These are phyloP conservation scores for Didymella pinodella DNA, from an alignment of 2,329 filamentous ascomycete genomes.

Conservation along the genomic window DNA sequence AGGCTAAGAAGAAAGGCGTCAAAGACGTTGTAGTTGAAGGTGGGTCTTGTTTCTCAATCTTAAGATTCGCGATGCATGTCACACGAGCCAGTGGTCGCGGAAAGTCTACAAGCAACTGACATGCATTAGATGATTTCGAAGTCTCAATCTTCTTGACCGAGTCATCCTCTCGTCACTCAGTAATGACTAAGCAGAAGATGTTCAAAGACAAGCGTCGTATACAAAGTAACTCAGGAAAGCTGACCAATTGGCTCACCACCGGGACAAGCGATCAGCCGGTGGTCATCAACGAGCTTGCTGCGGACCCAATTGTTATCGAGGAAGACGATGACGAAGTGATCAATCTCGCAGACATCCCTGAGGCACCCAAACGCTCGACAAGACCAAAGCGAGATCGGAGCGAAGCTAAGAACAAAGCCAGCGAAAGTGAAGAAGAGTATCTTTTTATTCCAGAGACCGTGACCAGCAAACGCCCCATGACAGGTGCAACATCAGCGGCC, in stretches of 20 bases:
- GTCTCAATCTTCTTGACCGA: conserved; percentile 94
- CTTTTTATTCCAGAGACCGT: conserved; percentile 31
- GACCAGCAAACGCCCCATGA: conserved; percentile 30
- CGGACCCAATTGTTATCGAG: conserved; percentile 56
- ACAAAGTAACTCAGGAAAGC: conserved; percentile 56
- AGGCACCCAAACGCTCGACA: conserved; percentile 40
- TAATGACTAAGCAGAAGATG: conserved; percentile 85
- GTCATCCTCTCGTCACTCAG: conserved; percentile 80
- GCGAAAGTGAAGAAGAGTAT: conserved; percentile 48
- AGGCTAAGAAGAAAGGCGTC: conserved; percentile 78
- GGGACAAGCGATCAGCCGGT: conserved; percentile 54
- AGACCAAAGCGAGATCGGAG: conserved; percentile 26
- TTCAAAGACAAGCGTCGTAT: conserved; percentile 59
- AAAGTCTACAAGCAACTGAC: not conserved
- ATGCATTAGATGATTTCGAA: conserved; percentile 84
- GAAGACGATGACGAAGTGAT: conserved; percentile 67
- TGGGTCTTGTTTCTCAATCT: conserved; percentile 52
- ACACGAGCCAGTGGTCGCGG: not conserved
- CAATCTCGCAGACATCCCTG: conserved; percentile 66
- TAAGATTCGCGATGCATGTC: not conserved
- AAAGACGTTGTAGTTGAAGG: conserved; percentile 88
- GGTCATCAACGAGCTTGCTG: conserved; percentile 54
- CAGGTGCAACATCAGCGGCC: conserved; percentile 19
- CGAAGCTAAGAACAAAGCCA: conserved; percentile 17
- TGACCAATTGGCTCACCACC: conserved; percentile 56